Evolutionary conservation across 2,329 filamentous ascomycete genomes (phyloP), one percentile per base, ranked within the genome.

Genomic region (Pyrenochaeta sp.): DNA sequence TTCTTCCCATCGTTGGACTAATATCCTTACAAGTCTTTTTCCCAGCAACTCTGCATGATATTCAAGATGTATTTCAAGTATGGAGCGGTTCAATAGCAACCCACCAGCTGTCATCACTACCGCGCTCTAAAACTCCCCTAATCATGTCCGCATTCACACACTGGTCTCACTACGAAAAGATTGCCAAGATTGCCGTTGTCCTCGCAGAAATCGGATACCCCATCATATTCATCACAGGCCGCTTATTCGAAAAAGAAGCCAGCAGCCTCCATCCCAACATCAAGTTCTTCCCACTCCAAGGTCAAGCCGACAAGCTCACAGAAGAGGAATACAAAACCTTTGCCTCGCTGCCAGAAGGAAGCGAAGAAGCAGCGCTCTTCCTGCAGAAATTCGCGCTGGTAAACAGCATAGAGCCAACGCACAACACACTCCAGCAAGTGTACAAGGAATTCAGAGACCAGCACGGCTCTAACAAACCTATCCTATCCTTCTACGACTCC

Each of bases 401-500:
- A 24, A 58, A 60, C 4, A 39, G 58, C 8, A 74, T 73, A 3
- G 65, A 70, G 0, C 41, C 51, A 3, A 63, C 68, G 6, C 66
- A 72, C 44, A 44, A 59, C 27, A 61, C 65, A 4, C 30, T 75
- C 6, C 70, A 72, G 41, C 45, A 42, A 7, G 62, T 69, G 2
- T 72, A 53, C 22, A 9, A 35, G 18, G 3, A 46, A 72, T 20
- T 58, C 22, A 61, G 65, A 2, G 58, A 61, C 6, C 41, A 62
- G 2, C 61, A 74, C 21, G 50, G 51, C 2, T 67, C 70, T 3
- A 50, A 47, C 3, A 64, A 72, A 7, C 63, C 75, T 20, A 64
- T 81, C 19, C 48, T 81, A 14, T 58, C 78, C 9, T 37, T 81
- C n/a, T 65, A 65, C 22, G 78, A 81, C 52, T 59, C 64, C 3